These are phyloP conservation scores for Schizosaccharomyces octosporus DNA, from an alignment of 805 yeast genomes.

Conservation along the genomic window DNA sequence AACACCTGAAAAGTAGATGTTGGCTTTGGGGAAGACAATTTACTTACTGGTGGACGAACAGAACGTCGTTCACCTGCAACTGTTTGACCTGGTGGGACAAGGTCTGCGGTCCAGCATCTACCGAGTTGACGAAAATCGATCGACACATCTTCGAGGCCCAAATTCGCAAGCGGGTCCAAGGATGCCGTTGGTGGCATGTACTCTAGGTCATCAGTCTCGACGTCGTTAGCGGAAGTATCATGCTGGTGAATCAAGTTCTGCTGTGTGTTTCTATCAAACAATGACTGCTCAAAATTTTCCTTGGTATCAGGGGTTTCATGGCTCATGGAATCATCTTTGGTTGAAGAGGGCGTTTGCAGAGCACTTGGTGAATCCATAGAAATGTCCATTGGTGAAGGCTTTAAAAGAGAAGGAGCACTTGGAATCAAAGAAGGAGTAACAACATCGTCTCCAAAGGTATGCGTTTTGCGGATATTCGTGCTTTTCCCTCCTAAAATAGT, in stretches of 20 bases:
- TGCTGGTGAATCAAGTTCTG: neutral
- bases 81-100: neutral
- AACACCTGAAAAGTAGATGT: neutral
- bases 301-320: neutral
- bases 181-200: neutral
- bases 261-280: neutral
- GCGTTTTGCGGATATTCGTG: neutral
- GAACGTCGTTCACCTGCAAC: neutral
- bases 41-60: neutral
- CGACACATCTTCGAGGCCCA: neutral
- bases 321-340: too few species aligned
- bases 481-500: neutral
- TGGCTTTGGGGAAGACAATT: neutral
- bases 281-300: too few species aligned
- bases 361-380: neutral
- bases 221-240: neutral
- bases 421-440: neutral
- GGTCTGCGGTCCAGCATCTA: neutral
- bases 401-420: neutral
- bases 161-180: neutral
- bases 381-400: neutral
- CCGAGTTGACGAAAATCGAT: neutral
- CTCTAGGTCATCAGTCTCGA: neutral
- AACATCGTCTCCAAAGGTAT: neutral
- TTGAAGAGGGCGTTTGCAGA: neutral